Percentiles rank a stretch among this genome's conserved stretches.
phyloP scores from a whole-genome alignment of 352 stramenopile species.

The Pythium sp. region DNA sequence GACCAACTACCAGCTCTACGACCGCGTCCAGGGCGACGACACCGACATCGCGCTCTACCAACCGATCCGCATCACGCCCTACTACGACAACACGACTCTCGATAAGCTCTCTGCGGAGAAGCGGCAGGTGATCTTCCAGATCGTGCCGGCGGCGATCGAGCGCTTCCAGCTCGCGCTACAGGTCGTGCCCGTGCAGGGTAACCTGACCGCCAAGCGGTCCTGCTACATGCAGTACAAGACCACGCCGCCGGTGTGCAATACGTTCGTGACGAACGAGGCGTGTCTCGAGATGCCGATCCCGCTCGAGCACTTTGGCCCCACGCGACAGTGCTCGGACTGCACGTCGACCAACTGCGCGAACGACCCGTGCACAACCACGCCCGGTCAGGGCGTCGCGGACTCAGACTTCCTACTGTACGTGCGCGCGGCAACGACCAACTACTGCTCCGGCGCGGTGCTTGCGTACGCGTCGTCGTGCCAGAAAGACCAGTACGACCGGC shows the following conservation, averaged over 20 bases:
- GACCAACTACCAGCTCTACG: slow-evolving; percentile 36
- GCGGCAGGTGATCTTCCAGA: slow-evolving; percentile 37
- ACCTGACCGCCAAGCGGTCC: slow-evolving; percentile 54
- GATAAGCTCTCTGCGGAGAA: slow-evolving; percentile 31
- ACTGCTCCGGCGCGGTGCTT: slow-evolving; percentile 51
- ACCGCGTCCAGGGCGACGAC: slow-evolving; percentile 28
- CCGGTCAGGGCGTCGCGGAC: slow-evolving; percentile 33
- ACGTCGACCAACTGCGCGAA: slow-evolving; percentile 31
- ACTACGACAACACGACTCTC: slow-evolving; percentile 61
- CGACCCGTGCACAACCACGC: slow-evolving; percentile 34
- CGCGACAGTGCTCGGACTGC: slow-evolving; percentile 43
- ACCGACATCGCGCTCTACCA: slow-evolving; percentile 27
- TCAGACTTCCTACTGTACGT: slow-evolving; percentile 78
- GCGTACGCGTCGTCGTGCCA: slow-evolving; percentile 81
- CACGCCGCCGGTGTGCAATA: slow-evolving; percentile 54
- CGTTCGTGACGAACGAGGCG: slow-evolving; percentile 40
- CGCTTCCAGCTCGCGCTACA: slow-evolving; percentile 49
- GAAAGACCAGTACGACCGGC: slow-evolving; percentile 82
- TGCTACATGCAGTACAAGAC: slow-evolving; percentile 60
- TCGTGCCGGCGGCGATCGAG: slow-evolving; percentile 66
- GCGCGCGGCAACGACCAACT: slow-evolving; percentile 40
- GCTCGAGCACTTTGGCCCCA: slow-evolving; percentile 52
- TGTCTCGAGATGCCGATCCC: slow-evolving; percentile 81
- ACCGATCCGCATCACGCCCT: slow-evolving; percentile 60
- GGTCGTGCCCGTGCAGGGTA: slow-evolving; percentile 64